Percentiles rank a stretch among this genome's conserved stretches.
phyloP scores from a whole-genome alignment of 2,329 filamentous ascomycete species.

The Epichloe gansuensis region DNA sequence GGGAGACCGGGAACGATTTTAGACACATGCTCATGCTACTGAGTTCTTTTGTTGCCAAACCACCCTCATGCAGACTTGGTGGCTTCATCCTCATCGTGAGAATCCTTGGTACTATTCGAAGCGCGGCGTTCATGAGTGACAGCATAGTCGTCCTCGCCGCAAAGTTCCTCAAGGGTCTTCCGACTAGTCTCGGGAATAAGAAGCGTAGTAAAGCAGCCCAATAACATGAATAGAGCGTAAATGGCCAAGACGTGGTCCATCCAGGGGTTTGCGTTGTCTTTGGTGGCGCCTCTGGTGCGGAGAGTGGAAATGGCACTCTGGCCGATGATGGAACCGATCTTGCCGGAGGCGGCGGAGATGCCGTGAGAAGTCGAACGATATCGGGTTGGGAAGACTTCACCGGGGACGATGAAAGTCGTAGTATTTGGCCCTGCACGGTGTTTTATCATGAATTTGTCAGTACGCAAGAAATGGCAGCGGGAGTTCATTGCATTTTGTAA shows the following conservation, averaged over 20 bases:
- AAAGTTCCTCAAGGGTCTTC: constrained; percentile 57
- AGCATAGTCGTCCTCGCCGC: constrained; percentile 23
- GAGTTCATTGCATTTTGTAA: no score
- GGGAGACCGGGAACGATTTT: no score
- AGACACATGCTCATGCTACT: not conserved
- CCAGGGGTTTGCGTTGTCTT: constrained; percentile 42
- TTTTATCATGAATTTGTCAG: not conserved
- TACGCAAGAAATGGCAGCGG: no score
- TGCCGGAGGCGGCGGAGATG: constrained; percentile 42
- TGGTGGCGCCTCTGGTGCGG: constrained; percentile 31
- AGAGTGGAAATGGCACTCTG: constrained; percentile 46
- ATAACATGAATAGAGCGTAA: constrained; percentile 63
- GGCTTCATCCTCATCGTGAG: constrained; percentile 1
- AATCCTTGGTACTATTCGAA: not conserved
- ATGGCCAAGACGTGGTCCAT: constrained; percentile 69
- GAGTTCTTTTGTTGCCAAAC: not conserved
- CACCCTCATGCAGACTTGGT: constrained; percentile 2
- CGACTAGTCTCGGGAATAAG: constrained; percentile 65
- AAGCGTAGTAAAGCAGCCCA: constrained; percentile 55
- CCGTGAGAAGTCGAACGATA: constrained; percentile 46
- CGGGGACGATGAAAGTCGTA: constrained; percentile 45
- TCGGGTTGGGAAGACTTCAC: constrained; percentile 44
- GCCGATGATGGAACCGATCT: constrained; percentile 45
- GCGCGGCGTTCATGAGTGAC: not conserved
- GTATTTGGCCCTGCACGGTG: constrained; percentile 33